phyloP scores from a whole-genome alignment of 148 eudicot species.

The Vaccinium myrtillus region DNA sequence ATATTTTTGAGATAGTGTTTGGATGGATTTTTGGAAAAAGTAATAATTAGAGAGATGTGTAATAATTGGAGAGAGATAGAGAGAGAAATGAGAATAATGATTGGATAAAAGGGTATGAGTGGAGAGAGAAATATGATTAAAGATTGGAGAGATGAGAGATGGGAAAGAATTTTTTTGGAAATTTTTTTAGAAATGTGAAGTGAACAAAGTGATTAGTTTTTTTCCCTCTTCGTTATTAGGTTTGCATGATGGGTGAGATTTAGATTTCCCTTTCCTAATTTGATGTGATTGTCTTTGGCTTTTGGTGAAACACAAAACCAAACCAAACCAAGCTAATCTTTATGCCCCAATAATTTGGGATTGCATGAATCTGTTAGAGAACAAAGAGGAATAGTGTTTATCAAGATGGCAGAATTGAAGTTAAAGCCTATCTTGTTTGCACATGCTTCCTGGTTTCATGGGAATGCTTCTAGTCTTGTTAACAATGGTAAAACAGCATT shows the following conservation, averaged over 20 bases:
- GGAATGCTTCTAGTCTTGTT: constrained; percentile 4
- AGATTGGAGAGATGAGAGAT: too few relatives aligned
- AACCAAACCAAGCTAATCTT: background rate
- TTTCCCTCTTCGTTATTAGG: background rate
- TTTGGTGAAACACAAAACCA: background rate
- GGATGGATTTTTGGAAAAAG: too few relatives aligned
- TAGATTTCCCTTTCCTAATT: background rate
- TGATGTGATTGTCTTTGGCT: background rate
- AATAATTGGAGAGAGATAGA: too few relatives aligned
- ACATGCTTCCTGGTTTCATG: constrained; percentile 10
- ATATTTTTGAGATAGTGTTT: too few relatives aligned
- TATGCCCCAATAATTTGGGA: background rate
- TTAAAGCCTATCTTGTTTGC: background rate
- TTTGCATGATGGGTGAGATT: constrained; percentile 1
- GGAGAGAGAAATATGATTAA: too few relatives aligned
- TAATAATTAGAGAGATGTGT: too few relatives aligned
- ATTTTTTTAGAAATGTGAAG: too few relatives aligned
- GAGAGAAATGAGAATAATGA: too few relatives aligned
- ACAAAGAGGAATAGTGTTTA: background rate
- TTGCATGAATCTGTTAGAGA: background rate
- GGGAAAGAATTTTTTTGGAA: too few relatives aligned
- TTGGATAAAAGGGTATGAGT: too few relatives aligned
- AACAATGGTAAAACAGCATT: background rate
- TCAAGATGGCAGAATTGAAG: background rate
- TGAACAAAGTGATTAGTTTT: too few relatives aligned